Evolutionary conservation across 2,329 filamentous ascomycete genomes (phyloP).

Genomic region (Gaeumannomyces sp.): DNA sequence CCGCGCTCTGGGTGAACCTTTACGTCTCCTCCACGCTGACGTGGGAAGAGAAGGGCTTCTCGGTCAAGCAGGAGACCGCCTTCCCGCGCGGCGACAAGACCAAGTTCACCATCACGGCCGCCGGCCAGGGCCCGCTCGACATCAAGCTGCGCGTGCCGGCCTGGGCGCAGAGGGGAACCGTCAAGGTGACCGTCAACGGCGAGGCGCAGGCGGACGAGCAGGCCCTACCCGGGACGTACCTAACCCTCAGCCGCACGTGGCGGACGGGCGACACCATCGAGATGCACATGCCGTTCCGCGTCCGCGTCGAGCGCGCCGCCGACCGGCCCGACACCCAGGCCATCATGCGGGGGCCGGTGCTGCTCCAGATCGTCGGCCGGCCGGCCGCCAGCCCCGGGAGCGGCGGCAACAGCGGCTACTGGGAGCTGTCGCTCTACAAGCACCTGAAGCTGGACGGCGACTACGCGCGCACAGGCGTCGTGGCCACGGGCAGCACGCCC

Average conservation of each 20-base stretch:
- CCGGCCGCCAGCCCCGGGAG: constrained; percentile 17
- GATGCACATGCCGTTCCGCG: constrained; percentile 24
- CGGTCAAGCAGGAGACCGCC: constrained; percentile 22
- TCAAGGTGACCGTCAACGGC: constrained; percentile 23
- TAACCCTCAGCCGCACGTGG: constrained; percentile 25
- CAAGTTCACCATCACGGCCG: constrained; percentile 21
- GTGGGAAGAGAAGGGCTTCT: constrained; percentile 24
- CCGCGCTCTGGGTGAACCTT: constrained; percentile 26
- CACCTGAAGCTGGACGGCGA: constrained; percentile 26
- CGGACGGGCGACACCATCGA: constrained; percentile 23
- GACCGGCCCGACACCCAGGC: constrained; percentile 27
- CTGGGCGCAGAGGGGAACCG: constrained; percentile 22
- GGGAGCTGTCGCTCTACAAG: constrained; percentile 24
- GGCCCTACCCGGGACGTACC: constrained; percentile 21
- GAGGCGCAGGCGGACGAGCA: constrained; percentile 12
- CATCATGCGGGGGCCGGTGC: constrained; percentile 25
- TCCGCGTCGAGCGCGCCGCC: constrained; percentile 24
- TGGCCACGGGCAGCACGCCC: constrained; percentile 17
- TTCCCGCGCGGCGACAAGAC: constrained; percentile 22
- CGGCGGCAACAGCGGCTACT: constrained; percentile 15
- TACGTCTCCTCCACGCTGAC: constrained; percentile 24
- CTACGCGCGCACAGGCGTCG: constrained; percentile 21
- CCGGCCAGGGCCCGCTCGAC: constrained; percentile 22
- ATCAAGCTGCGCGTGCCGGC: constrained; percentile 26
- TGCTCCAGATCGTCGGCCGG: constrained; percentile 24